Percentiles rank a stretch among this genome's conserved stretches.
phyloP scores from a whole-genome alignment of 169 alveolate genomes.

The Plasmodium knowlesi region DNA sequence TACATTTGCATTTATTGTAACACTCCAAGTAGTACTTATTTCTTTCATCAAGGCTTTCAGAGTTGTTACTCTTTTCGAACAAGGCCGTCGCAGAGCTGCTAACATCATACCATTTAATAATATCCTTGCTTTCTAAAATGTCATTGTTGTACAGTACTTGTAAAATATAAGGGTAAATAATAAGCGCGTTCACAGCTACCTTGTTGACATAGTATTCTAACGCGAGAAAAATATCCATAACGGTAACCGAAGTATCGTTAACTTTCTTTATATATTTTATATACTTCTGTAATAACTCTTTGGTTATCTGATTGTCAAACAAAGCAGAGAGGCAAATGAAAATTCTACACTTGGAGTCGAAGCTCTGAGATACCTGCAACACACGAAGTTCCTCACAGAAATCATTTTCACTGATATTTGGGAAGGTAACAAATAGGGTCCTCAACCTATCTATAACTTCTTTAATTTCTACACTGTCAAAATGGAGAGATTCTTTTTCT shows the following conservation, averaged over 20 bases:
- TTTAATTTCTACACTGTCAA: conserved; percentile 85
- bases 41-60: conserved; percentile 68
- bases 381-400: conserved; percentile 91
- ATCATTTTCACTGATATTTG: conserved; percentile 80
- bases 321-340: conserved; percentile 85
- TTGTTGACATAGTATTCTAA: conserved; percentile 86
- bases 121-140: conserved; percentile 84
- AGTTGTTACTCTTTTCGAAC: conserved; percentile 5
- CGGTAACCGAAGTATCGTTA: conserved; percentile 82
- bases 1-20: conserved; percentile 79
- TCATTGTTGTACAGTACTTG: conserved; percentile 87
- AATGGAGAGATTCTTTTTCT: conserved; percentile 78
- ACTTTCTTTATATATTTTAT: conserved; percentile 80
- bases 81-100: neutral
- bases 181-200: conserved; percentile 77
- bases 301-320: conserved; percentile 76
- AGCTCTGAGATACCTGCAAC: conserved; percentile 92
- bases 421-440: conserved; percentile 73
- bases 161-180: conserved; percentile 85
- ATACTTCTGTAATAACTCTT: conserved; percentile 78
- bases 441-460: conserved; percentile 88
- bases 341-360: conserved; percentile 86
- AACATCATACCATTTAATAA: conserved; percentile 80
- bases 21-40: conserved; percentile 76
- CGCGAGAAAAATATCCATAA: conserved; percentile 85